Base-by-base conservation (phyloP, 2,329 filamentous ascomycete species). In the Aphanocladium album region DNA sequence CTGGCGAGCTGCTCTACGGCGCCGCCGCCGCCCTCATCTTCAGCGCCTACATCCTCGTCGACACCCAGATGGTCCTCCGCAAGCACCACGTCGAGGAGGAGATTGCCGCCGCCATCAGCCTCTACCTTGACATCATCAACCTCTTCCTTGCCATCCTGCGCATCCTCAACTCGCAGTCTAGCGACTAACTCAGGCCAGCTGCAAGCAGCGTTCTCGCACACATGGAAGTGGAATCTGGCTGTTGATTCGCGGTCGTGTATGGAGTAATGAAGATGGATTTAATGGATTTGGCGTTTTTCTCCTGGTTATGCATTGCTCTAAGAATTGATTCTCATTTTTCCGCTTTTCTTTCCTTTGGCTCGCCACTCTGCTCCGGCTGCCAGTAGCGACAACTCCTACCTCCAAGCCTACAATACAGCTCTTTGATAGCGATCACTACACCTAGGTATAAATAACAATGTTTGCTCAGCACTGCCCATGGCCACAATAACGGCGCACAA, bases 31-130 rank as follows among this genome's bases (percentile, higher is more conserved):
- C 95, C 2, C 78, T 99, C 50, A 85, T 99, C 71, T 99, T 99
- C 80, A 93, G 89, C 53, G 93, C 82, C 8, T 99, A 99, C 77
- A 96, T 99, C 64, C 82, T 99, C 51, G 91, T 98, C 51, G 95
- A 99, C 73, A 99, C 95, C 0, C 95, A 99, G 81, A 79, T 99
- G 68, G 86, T 99, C 64, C 89, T 99, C 85, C 86, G 93, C 70
- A 90, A 96, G 75, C 95, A 97, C 77, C 93, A 98, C 71, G 91
- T 97, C 57, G 95, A 99, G 78, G 93, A 97, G 83, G 93, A 97
- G 81, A 97, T 98, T 72, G 92, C 93, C 7, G 93, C 93, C 54
- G 88, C 91, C 11, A 96, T 99, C 75, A 95, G 90, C 72, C 83
- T 99, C 53, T 99, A 99, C 74, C 83, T 99, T 54, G 93, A 98